These are phyloP conservation scores for Thozetella sp. DNA, from an alignment of 495 filamentous ascomycete genomes.

Conservation along the genomic window DNA sequence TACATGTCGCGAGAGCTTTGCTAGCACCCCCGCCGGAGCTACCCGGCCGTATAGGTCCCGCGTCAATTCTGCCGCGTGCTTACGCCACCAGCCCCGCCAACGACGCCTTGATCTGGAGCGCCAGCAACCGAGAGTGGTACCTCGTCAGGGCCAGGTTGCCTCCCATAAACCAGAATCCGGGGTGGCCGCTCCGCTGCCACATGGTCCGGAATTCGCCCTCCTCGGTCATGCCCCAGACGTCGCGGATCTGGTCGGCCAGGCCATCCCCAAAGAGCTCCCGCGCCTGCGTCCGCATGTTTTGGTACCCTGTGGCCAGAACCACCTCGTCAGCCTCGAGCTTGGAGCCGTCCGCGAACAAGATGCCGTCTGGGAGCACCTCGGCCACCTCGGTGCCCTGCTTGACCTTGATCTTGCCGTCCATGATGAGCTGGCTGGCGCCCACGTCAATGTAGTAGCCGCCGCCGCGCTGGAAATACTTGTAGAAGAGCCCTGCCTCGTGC, in stretches of 20 bases:
- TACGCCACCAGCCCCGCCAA: conserved; percentile 52
- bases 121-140: conserved; percentile 71
- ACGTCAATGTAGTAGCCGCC: conserved; percentile 87
- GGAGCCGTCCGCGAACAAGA: conserved; percentile 68
- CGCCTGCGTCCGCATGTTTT: conserved; percentile 72
- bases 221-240: conserved; percentile 78
- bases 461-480: conserved; percentile 75
- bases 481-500: conserved; percentile 63
- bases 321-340: conserved; percentile 77
- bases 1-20: too few relatives aligned
- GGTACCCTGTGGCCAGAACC: conserved; percentile 81
- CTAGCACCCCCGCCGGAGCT: too few relatives aligned
- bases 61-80: conserved; percentile 2
- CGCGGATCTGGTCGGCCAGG: conserved; percentile 63
- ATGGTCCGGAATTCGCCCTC: conserved; percentile 77
- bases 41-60: too few relatives aligned
- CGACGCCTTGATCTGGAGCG: conserved; percentile 73
- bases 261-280: conserved; percentile 70
- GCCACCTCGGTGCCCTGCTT: conserved; percentile 70
- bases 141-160: conserved; percentile 77
- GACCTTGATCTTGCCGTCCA: conserved; percentile 75
- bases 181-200: conserved; percentile 72
- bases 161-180: conserved; percentile 83
- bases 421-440: conserved; percentile 69
- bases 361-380: conserved; percentile 57